Conservation (phyloP, 164 flowering plant genomes). For the Dillenia suffruticosa region DNA sequence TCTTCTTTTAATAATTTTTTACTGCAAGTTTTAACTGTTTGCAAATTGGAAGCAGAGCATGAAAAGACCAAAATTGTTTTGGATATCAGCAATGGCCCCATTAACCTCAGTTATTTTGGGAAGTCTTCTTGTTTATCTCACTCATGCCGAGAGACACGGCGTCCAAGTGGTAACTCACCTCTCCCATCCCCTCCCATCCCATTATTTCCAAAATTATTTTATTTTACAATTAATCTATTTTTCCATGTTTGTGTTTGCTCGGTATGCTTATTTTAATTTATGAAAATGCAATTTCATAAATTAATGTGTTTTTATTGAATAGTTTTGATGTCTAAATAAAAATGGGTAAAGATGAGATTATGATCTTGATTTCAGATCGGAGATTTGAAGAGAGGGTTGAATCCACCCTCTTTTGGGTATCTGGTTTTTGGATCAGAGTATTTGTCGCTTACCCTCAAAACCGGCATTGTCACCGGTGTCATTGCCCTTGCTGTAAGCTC, state of each 20-base stretch:
- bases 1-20: too few species aligned
- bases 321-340: too few species aligned
- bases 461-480: constrained; percentile 65
- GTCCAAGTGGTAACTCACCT: constrained; percentile 60
- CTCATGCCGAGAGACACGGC: constrained; percentile 80
- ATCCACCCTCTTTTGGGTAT: constrained; percentile 54
- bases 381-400: constrained; percentile 70
- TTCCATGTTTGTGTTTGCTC: too few species aligned
- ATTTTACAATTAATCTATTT: too few species aligned
- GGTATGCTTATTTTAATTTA: too few species aligned
- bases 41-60: constrained; percentile 43
- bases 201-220: too few species aligned
- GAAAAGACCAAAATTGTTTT: constrained; percentile 53
- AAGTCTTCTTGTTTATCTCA: constrained; percentile 66
- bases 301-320: too few species aligned
- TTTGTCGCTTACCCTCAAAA: constrained; percentile 47
- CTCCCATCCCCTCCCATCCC: too few species aligned
- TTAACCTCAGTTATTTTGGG: constrained; percentile 65
- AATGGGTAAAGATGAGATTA: too few species aligned
- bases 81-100: constrained; percentile 82
- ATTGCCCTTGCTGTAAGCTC: constrained; percentile 74
- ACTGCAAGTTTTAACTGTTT: too few species aligned
- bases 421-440: constrained; percentile 48
- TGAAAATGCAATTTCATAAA: too few species aligned
- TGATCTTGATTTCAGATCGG: constrained; percentile 53